Percentiles rank a stretch among this genome's conserved stretches.
Conservation (phyloP, 495 filamentous ascomycete species). For the Aspergillus sclerotiicarbonarius region DNA sequence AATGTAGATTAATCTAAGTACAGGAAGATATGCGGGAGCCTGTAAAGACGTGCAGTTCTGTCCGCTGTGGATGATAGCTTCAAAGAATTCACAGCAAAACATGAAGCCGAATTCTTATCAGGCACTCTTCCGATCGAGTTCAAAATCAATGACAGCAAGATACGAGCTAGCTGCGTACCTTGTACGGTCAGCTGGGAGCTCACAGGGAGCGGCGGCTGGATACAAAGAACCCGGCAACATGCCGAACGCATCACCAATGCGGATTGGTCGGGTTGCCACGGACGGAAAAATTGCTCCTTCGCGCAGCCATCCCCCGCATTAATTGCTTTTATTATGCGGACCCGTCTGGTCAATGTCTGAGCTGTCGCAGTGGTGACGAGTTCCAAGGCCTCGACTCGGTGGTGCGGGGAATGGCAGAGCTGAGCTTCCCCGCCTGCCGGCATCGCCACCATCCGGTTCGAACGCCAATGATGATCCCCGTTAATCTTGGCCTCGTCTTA, state of each 20-base stretch:
- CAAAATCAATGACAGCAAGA: no score
- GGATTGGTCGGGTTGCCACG: background rate
- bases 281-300: slow-evolving; percentile 1
- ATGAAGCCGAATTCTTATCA: no score
- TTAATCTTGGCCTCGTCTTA: background rate
- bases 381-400: background rate
- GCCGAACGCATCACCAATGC: background rate
- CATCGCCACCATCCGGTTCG: background rate
- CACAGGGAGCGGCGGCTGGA: background rate
- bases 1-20: background rate
- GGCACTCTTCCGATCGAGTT: no score
- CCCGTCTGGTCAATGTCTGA: background rate
- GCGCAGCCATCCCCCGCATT: background rate
- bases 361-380: background rate
- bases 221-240: background rate
- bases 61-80: background rate
- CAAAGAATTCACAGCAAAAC: background rate
- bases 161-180: background rate
- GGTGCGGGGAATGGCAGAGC: background rate
- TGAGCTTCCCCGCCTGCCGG: background rate
- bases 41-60: background rate
- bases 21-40: background rate
- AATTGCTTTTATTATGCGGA: slow-evolving; percentile 1
- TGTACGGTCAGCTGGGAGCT: background rate
- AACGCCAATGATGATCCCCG: background rate